These are phyloP conservation scores for Quaeritorhiza haematococci DNA, from an alignment of 371 early-diverging fungal genomes.

Conservation along the genomic window DNA sequence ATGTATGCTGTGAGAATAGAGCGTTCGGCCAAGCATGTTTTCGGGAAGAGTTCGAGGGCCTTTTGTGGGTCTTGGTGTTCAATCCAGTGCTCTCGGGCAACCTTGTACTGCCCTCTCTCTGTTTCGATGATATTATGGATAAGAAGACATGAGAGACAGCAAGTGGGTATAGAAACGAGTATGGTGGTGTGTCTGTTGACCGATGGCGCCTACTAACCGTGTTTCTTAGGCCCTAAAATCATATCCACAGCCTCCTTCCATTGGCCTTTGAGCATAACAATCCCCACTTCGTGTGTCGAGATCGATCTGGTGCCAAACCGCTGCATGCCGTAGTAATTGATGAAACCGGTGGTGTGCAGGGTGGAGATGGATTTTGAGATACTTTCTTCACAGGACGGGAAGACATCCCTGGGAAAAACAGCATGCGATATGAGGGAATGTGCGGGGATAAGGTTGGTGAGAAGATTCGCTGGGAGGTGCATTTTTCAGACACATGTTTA, in stretches of 20 bases:
- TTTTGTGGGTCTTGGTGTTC: conserved; percentile 56
- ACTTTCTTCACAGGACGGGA: conserved; percentile 7
- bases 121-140: neutral
- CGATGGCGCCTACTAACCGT: conserved; percentile 35
- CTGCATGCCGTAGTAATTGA: conserved; percentile 99
- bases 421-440: neutral
- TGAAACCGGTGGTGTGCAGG: conserved; percentile 70
- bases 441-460: conserved; percentile 1
- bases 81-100: conserved; percentile 68
- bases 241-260: conserved; percentile 74
- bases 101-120: neutral
- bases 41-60: conserved; percentile 65
- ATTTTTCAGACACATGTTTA: too few relatives aligned
- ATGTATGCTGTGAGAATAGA: conserved; percentile 54
- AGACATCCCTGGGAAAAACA: conserved; percentile 25
- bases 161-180: too few relatives aligned
- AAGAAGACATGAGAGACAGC: neutral
- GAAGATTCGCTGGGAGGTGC: too few relatives aligned
- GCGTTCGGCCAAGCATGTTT: conserved; percentile 66
- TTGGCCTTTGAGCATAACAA: conserved; percentile 67
- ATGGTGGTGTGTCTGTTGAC: neutral
- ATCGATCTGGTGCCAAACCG: conserved; percentile 90
- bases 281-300: conserved; percentile 84
- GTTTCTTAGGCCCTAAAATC: conserved; percentile 69
- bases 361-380: conserved; percentile 56